Evolutionary conservation across 805 yeast species (phyloP).

Genomic region (Cyberlindnera galapagoensis): DNA sequence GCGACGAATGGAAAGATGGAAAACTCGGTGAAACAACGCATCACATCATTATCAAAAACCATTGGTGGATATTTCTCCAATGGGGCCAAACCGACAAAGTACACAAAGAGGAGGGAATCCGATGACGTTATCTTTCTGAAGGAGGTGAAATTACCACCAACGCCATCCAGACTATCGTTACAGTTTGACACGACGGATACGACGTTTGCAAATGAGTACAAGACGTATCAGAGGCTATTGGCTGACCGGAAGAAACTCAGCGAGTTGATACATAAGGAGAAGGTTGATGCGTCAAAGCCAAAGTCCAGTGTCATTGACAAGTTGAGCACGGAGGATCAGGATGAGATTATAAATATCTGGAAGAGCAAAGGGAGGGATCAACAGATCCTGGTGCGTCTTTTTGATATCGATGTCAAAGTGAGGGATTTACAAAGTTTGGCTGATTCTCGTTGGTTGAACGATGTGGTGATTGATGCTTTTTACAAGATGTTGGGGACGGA

Average conservation of each 20-base stretch:
- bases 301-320: constrained; percentile 22
- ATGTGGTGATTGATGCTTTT: constrained; percentile 81
- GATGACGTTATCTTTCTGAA: constrained; percentile 17
- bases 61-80: constrained; percentile 4
- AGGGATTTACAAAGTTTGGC: constrained; percentile 67
- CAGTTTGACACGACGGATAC: constrained; percentile 24
- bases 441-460: constrained; percentile 82
- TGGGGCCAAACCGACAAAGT: not conserved
- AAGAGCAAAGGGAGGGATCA: constrained; percentile 20
- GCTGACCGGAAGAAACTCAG: constrained; percentile 34
- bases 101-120: constrained; percentile 1
- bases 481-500: constrained; percentile 33
- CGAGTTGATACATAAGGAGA: constrained; percentile 30
- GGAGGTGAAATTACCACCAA: constrained; percentile 15
- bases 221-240: constrained; percentile 37
- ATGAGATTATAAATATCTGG: constrained; percentile 23
- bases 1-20: constrained; percentile 8
- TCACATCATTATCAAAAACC: constrained; percentile 5
- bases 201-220: constrained; percentile 31
- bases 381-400: constrained; percentile 24
- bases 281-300: constrained; percentile 23
- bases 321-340: constrained; percentile 20
- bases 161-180: constrained; percentile 14
- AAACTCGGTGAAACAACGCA: constrained; percentile 5
- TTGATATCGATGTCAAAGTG: constrained; percentile 51